Conservation (phyloP, 306 rosid genomes). For the Dalbergia cochinchinensis region DNA sequence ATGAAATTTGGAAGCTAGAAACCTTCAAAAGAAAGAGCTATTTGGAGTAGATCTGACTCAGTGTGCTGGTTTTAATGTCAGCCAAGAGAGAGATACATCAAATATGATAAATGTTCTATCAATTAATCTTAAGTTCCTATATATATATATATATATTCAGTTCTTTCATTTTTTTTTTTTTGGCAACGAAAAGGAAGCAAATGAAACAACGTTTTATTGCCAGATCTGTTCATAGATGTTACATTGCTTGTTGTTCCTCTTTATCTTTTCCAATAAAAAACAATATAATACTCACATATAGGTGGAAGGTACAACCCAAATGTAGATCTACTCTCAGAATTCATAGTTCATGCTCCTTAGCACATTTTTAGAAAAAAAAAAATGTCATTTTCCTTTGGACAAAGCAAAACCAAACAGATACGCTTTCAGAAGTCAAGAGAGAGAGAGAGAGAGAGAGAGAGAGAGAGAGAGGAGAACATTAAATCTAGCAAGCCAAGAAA, state of each 20-base stretch:
- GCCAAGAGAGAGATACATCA: constrained; percentile 39
- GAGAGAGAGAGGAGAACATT: background rate
- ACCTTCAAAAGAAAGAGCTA: constrained; percentile 18
- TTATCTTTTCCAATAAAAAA: constrained; percentile 40
- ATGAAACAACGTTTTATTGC: constrained; percentile 42
- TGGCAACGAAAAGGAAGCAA: constrained; percentile 56
- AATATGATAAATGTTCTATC: constrained; percentile 31
- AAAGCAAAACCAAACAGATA: constrained; percentile 26
- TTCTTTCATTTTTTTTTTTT: constrained; percentile 36
- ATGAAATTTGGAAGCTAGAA: constrained; percentile 1
- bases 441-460: too few species aligned
- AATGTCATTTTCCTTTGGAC: constrained; percentile 37
- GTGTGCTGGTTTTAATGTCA: background rate
- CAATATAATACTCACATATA: constrained; percentile 42
- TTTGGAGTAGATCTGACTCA: constrained; percentile 39
- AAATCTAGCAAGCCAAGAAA: too few species aligned
- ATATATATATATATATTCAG: constrained; percentile 6
- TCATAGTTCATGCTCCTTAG: constrained; percentile 52
- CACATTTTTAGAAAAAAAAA: constrained; percentile 55
- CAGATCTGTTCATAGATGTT: constrained; percentile 69
- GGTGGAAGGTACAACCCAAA: constrained; percentile 50
- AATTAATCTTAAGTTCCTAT: constrained; percentile 5
- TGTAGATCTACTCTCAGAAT: constrained; percentile 68
- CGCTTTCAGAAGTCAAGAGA: background rate
- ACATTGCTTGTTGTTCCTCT: constrained; percentile 40